phyloP scores from a whole-genome alignment of 345 rosid species.

The Eucalyptus pauciflora region DNA sequence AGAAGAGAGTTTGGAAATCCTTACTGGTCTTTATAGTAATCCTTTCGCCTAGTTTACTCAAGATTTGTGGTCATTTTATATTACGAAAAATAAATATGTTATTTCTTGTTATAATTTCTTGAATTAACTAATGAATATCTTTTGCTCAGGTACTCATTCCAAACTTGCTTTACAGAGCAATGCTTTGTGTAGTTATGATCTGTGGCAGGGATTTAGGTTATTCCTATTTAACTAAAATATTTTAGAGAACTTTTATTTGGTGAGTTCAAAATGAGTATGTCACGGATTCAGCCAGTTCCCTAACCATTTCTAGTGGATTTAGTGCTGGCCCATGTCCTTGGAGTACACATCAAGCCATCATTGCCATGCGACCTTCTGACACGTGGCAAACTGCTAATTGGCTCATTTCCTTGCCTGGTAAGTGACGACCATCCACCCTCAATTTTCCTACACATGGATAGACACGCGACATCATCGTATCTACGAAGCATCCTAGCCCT shows the following conservation, averaged over 20 bases:
- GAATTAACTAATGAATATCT: background rate
- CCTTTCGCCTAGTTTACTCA: background rate
- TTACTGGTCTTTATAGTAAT: background rate
- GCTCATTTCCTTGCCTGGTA: background rate
- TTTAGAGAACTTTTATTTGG: background rate
- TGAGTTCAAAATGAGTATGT: background rate
- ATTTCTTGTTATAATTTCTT: background rate
- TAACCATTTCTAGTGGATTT: background rate
- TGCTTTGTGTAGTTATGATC: background rate
- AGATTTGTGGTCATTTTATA: background rate
- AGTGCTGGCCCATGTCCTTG: background rate
- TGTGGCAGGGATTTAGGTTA: background rate
- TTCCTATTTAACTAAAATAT: background rate
- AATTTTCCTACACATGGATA: background rate
- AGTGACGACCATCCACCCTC: background rate
- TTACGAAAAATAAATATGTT: background rate
- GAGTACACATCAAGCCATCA: background rate
- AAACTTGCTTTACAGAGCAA: background rate
- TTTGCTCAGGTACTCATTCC: background rate
- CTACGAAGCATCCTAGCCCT: background rate
- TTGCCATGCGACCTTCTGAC: background rate
- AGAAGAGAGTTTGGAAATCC: background rate
- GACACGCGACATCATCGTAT: background rate
- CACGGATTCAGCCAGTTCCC: background rate
- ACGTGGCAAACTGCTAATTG: background rate